Percentiles rank a stretch among this genome's conserved stretches.
phyloP scores from a whole-genome alignment of 73 alveolate species.

The Paramecium sonneborni region DNA sequence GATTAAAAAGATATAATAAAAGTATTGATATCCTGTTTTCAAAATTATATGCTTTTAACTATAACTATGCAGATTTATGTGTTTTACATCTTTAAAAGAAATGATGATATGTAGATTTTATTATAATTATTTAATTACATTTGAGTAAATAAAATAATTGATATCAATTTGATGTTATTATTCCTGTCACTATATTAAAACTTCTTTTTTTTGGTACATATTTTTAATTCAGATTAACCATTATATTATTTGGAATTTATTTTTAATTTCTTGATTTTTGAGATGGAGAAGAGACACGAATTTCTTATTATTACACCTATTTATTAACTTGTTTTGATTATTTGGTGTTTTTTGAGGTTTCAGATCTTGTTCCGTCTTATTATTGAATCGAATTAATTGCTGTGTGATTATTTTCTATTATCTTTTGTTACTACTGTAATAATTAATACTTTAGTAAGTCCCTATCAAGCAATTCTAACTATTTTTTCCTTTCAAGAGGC shows the following conservation, averaged over 20 bases:
- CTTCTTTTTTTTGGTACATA: conserved; percentile 12
- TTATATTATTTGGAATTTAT: neutral
- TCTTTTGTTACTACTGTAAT: neutral
- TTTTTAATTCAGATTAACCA: neutral
- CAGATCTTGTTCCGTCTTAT: neutral
- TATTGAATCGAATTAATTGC: neutral
- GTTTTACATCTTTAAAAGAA: too few relatives aligned
- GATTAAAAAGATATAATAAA: too few relatives aligned
- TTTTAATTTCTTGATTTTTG: neutral
- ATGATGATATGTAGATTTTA: neutral
- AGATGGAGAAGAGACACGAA: neutral
- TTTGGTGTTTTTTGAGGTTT: neutral
- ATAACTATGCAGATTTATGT: too few relatives aligned
- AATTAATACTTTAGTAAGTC: neutral
- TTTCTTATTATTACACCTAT: neutral
- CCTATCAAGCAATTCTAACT: neutral
- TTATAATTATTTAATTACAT: neutral
- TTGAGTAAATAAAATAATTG: neutral
- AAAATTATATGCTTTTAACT: too few relatives aligned
- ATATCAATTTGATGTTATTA: neutral
- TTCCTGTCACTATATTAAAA: conserved; percentile 6
- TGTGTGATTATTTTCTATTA: neutral
- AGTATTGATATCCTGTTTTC: too few relatives aligned
- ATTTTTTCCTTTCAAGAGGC: neutral
- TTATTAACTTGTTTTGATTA: neutral